Evolutionary conservation across 257 asterid species (phyloP), one percentile per base, ranked within the genome.

Genomic region (Lantana camara): DNA sequence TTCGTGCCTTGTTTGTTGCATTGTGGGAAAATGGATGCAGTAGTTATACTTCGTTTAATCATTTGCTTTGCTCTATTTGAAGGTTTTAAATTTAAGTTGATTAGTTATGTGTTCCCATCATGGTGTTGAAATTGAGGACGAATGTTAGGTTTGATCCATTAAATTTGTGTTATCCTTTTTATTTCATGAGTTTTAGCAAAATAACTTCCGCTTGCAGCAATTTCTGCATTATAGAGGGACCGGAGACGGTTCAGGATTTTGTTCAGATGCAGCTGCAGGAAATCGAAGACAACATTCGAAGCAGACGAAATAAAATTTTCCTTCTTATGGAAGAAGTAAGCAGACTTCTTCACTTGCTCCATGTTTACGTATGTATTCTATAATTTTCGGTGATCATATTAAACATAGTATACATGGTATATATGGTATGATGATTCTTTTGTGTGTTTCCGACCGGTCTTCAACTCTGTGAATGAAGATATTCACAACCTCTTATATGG

Each of bases 141-240:
- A 27, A 21, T 9, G 22, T 57, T 11, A 15, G 4, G 11, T 5
- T 29, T 20, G 57, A 7, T 32, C 19, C 61, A 21, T 41, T 32
- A 29, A 20, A 9, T 46, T 1, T 55, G 48, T 14, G 15, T 57
- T 19, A 15, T 17, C 63, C 29, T 22, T 22, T 60, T 13, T 32
- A 32, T 53, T 22, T 14, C 22, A 35, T 0, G 29, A 42, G 16
- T 42, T 42, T 13, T 50, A 23, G 60, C 17, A 2, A 7, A 9
- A 45, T 51, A 58, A 12, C 30, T 22, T 4, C 30, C 14, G 45
- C 21, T 41, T 76, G 66, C 83, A 86, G 96, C 80, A 86, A 80
- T 76, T 94, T 94, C 86, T 90, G 96, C 81, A 94, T 94, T 30
- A 94, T 94, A 69, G 97, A 93, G 79, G 99, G 97, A 46, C 97